These are phyloP conservation scores for Colletotrichum lindemuthianum DNA, from an alignment of 2,329 filamentous ascomycete genomes.

Conservation along the genomic window DNA sequence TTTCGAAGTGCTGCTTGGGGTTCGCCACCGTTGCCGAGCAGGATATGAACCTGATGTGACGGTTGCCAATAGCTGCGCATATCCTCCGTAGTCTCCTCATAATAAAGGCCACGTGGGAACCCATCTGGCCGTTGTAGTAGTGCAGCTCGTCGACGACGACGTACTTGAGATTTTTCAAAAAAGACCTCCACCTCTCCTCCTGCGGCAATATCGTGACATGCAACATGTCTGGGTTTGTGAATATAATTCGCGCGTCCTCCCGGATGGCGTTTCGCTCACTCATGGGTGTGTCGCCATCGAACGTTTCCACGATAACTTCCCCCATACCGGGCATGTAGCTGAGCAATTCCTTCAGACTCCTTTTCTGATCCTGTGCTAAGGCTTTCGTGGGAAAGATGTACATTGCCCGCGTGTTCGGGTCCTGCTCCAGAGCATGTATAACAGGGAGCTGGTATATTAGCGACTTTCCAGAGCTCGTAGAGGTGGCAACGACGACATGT, in stretches of 20 bases:
- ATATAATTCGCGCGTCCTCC: conserved; percentile 90
- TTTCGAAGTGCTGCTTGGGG: conserved; percentile 88
- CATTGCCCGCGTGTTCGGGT: conserved; percentile 83
- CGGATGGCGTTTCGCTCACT: conserved; percentile 79
- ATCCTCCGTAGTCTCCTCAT: conserved; percentile 90
- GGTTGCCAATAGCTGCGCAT: conserved; percentile 90
- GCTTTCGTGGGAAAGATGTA: conserved; percentile 99
- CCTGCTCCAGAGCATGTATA: conserved; percentile 83
- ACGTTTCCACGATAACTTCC: conserved; percentile 85
- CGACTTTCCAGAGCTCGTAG: conserved; percentile 96
- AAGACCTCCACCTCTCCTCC: conserved; percentile 88
- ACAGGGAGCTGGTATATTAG: conserved; percentile 98
- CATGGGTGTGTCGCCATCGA: conserved; percentile 95
- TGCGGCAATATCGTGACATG: conserved; percentile 94
- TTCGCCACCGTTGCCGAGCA: conserved; percentile 98
- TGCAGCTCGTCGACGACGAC: conserved; percentile 94
- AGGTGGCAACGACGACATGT: conserved; percentile 92
- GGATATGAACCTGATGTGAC: conserved; percentile 87
- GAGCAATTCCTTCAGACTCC: conserved; percentile 87
- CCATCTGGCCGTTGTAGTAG: conserved; percentile 95
- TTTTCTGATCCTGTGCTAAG: conserved; percentile 90
- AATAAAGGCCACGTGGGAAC: conserved; percentile 92
- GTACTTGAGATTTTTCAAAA: conserved; percentile 88
- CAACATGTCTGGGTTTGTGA: conserved; percentile 98
- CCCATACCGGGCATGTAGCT: conserved; percentile 82